Evolutionary conservation across 139 green algal species (phyloP).

Genomic region (Picochlorum sp.): DNA sequence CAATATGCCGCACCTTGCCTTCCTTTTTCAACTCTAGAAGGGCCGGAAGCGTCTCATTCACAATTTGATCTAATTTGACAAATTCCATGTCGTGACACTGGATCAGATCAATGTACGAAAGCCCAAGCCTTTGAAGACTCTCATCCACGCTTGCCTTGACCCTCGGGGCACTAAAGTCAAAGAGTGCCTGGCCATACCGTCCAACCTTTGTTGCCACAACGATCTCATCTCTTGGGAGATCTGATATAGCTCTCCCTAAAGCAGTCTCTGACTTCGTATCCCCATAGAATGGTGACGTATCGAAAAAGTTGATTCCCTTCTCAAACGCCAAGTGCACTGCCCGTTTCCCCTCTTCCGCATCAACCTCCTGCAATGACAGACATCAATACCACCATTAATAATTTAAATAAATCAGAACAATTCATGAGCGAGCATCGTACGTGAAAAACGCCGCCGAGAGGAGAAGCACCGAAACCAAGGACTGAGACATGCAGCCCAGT

Average conservation of each 20-base stretch:
- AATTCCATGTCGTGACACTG: conserved; percentile 97
- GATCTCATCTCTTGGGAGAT: conserved; percentile 67
- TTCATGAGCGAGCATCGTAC: conserved; percentile 9
- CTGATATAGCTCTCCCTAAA: conserved; percentile 59
- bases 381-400: not conserved
- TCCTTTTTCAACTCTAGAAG: conserved; percentile 65
- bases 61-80: conserved; percentile 62
- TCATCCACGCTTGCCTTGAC: conserved; percentile 69
- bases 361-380: conserved; percentile 42
- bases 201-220: conserved; percentile 86
- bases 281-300: conserved; percentile 94
- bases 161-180: conserved; percentile 76
- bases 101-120: conserved; percentile 83
- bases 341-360: conserved; percentile 48
- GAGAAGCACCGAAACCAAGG: conserved; percentile 85
- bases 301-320: conserved; percentile 90
- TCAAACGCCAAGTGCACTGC: conserved; percentile 74
- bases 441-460: conserved; percentile 79
- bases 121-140: conserved; percentile 59
- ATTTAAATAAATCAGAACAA: not conserved
- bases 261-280: conserved; percentile 69
- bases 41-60: conserved; percentile 83
- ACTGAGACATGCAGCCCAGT: conserved; percentile 83
- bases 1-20: conserved; percentile 75
- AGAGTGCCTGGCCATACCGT: conserved; percentile 70